Evolutionary conservation across 2,329 filamentous ascomycete species (phyloP).

Genomic region (Hymenoscyphus repandus): DNA sequence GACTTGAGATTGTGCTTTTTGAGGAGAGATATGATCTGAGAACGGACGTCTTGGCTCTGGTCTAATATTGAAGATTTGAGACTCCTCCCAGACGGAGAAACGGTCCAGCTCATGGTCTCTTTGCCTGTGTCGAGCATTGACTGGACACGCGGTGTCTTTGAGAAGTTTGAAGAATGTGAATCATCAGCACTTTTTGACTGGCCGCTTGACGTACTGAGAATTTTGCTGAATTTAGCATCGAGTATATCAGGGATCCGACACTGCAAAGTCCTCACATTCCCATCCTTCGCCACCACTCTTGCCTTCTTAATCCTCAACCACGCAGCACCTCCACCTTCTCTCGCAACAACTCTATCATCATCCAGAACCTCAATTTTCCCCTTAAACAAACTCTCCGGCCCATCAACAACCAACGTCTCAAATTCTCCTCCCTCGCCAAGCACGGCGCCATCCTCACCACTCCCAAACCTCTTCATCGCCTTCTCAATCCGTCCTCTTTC

Average conservation of each 20-base stretch:
- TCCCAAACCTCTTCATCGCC: constrained; percentile 63
- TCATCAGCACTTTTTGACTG: background rate
- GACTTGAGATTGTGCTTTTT: constrained; percentile 32
- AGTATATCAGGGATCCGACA: constrained; percentile 60
- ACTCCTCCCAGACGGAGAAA: constrained; percentile 4
- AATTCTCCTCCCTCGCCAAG: constrained; percentile 95
- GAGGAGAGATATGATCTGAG: constrained; percentile 40
- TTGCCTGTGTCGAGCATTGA: background rate
- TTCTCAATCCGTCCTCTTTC: constrained; percentile 44
- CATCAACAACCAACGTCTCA: constrained; percentile 84
- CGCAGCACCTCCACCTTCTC: constrained; percentile 72
- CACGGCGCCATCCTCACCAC: constrained; percentile 60
- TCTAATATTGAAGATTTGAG: constrained; percentile 35
- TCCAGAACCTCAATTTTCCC: constrained; percentile 59
- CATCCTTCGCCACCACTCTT: constrained; percentile 42
- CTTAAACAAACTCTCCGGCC: constrained; percentile 68
- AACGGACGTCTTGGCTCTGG: constrained; percentile 45
- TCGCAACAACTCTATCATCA: constrained; percentile 46
- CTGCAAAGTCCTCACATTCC: constrained; percentile 31
- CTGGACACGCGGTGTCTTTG: no score
- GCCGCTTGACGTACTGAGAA: constrained; percentile 13
- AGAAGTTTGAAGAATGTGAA: background rate
- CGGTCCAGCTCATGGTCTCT: constrained; percentile 12
- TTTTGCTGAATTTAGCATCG: constrained; percentile 52
- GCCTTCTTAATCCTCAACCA: constrained; percentile 58